Base-by-base conservation (phyloP, 345 rosid genomes). In the Iberis pinnata region DNA sequence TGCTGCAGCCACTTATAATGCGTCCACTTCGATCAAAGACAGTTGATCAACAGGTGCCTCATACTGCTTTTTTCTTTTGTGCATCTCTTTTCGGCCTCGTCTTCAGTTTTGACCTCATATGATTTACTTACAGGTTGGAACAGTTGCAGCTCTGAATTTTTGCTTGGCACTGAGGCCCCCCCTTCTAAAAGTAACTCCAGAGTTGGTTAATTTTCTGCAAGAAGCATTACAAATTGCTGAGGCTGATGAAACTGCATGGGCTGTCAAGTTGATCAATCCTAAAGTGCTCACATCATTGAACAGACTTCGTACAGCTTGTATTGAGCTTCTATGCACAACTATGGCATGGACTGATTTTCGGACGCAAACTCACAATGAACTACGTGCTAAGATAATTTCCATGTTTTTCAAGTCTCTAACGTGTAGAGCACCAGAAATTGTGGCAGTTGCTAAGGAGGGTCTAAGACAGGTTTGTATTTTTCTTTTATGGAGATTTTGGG, bases 391-490 rank as follows among this genome's bases (percentile, higher is more conserved):
- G 78, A 88, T 92, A 49, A 92, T 88, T 56, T 79, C 97, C 53
- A 92, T 92, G 99, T 92, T 92, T 75, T 88, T 92, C 78, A 92
- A 88, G 75, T 92, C 95, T 49, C 70, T 92, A 76, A 92, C 99
- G 4, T 81, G 97, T 64, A 82, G 88, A 41, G 88, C 87, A 10
- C 86, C 95, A 42, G 99, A 92, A 80, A 85, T 92, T 51, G 97
- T 88, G 67, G 97, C 82, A 38, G 99, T 88, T 78, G 95, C 99
- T 15, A 92, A 92, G 77, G 99, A 92, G 66, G 97, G 97, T 53
- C 74, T 92, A 53, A 79, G 99, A 60, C 99, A 92, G 99, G 99
- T 92, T 69, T 32, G 54, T 68, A 29, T 3, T 50, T 42, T 39
- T 75, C 43, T 56, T 9, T 56, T 43, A 47, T 55, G 15, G 43